A percentile compares a stretch with the other conserved stretches of the same genome.
Evolutionary conservation across 2,329 filamentous ascomycete species (phyloP).

Genomic region (Teratosphaeria nubilosa): DNA sequence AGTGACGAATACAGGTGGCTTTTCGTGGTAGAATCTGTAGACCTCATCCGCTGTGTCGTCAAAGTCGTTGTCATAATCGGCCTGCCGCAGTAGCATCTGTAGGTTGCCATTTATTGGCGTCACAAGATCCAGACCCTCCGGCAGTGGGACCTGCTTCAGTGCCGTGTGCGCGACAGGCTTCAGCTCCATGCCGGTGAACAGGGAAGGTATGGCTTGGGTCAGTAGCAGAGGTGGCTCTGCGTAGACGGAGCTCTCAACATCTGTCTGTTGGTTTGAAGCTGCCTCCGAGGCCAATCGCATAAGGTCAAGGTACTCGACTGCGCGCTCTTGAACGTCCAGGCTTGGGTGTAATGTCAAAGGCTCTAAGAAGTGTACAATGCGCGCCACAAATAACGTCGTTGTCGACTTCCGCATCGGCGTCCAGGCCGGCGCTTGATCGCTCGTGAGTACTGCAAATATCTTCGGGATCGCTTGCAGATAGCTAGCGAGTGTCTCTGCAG

Average conservation of each 20-base stretch:
- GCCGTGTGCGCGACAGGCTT: conserved; percentile 81
- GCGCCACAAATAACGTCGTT: conserved; percentile 66
- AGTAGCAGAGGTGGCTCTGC: conserved; percentile 71
- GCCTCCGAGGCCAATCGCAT: conserved; percentile 81
- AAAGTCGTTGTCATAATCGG: conserved; percentile 34
- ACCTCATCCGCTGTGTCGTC: conserved; percentile 34
- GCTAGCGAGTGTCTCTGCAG: conserved; percentile 61
- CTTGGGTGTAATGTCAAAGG: conserved; percentile 70
- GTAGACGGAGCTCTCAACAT: conserved; percentile 53
- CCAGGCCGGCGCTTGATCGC: conserved; percentile 57
- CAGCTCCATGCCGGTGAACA: conserved; percentile 78
- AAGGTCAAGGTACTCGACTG: conserved; percentile 84
- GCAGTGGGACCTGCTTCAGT: conserved; percentile 75
- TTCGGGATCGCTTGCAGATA: conserved; percentile 81
- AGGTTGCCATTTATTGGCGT: conserved; percentile 71
- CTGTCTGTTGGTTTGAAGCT: conserved; percentile 52
- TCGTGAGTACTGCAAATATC: conserved; percentile 64
- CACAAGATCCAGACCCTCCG: conserved; percentile 66
- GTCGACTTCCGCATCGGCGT: conserved; percentile 62
- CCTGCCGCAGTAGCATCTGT: conserved; percentile 50
- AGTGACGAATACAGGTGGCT: conserved; percentile 31
- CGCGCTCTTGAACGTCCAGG: conserved; percentile 87
- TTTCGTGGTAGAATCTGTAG: conserved; percentile 37
- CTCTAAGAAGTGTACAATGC: conserved; percentile 74
- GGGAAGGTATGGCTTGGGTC: conserved; percentile 77